Percentiles rank a stretch among this genome's conserved stretches.
Conservation (phyloP, 2,329 filamentous ascomycete species). For the Fusarium sp. region DNA sequence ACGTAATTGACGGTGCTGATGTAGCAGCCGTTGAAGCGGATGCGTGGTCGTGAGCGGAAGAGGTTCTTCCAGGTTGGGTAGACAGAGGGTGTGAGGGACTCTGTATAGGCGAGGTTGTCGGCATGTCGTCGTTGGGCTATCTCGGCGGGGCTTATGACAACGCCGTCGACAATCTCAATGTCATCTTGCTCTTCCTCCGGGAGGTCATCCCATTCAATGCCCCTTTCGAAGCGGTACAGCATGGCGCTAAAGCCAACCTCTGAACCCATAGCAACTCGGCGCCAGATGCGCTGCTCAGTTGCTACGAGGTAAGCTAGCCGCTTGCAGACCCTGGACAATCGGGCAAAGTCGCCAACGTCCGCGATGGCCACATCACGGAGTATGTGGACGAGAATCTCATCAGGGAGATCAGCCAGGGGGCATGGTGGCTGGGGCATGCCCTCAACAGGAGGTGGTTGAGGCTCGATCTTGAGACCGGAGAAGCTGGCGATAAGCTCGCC, state of each 20-base stretch:
- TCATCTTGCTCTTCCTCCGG: conserved; percentile 48
- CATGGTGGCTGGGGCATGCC: conserved; percentile 81
- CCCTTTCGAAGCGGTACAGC: conserved; percentile 81
- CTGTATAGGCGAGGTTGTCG: conserved; percentile 52
- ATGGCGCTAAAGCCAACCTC: conserved; percentile 86
- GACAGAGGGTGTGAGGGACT: conserved; percentile 55
- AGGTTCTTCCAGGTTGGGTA: conserved; percentile 73
- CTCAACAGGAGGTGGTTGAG: conserved; percentile 76
- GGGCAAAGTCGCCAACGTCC: conserved; percentile 82
- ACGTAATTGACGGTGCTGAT: conserved; percentile 97
- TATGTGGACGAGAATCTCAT: conserved; percentile 87
- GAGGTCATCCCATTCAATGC: conserved; percentile 67
- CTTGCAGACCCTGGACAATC: conserved; percentile 86
- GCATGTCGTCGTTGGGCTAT: conserved; percentile 49
- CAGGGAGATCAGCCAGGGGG: conserved; percentile 80
- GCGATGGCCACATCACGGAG: conserved; percentile 76
- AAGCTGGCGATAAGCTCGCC: conserved; percentile 83
- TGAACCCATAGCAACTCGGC: conserved; percentile 74
- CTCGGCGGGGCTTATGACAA: conserved; percentile 53
- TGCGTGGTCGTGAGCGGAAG: conserved; percentile 84
- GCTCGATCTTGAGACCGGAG: conserved; percentile 75
- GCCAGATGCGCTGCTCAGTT: conserved; percentile 90
- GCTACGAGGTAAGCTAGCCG: conserved; percentile 85
- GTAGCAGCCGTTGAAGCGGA: conserved; percentile 96
- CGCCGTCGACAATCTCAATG: conserved; percentile 46